Evolutionary conservation across 176 grass and related monocot species (phyloP).

Genomic region (Urochloa ruziziensis): DNA sequence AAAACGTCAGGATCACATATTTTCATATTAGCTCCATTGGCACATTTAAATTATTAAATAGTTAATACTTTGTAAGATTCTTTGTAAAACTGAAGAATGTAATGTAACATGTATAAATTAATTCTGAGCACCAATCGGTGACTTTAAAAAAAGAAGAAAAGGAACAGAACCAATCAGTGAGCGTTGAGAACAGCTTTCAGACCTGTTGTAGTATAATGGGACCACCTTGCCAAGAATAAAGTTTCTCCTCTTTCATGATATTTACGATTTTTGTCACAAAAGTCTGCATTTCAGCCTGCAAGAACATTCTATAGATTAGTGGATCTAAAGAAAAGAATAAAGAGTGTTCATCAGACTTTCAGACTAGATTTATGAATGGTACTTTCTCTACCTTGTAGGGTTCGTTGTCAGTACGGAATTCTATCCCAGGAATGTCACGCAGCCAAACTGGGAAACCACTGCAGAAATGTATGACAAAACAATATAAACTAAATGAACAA

Average conservation of each 20-base stretch:
- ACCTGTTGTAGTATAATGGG: conserved; percentile 95
- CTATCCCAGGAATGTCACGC: conserved; percentile 75
- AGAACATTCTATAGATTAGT: conserved; percentile 21
- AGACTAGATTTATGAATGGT: background rate
- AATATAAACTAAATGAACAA: conserved; percentile 30
- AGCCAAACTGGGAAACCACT: conserved; percentile 97
- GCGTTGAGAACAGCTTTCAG: conserved; percentile 14
- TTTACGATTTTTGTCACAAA: conserved; percentile 87
- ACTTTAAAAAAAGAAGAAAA: background rate
- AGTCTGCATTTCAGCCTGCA: conserved; percentile 82
- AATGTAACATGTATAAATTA: background rate
- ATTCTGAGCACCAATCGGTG: background rate
- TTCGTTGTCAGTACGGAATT: conserved; percentile 89
- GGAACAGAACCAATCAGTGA: background rate
- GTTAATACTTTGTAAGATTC: background rate
- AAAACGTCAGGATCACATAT: background rate
- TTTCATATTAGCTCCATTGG: background rate
- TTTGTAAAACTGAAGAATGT: background rate
- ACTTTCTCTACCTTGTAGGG: conserved; percentile 72
- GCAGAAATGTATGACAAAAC: conserved; percentile 33
- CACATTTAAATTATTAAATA: background rate
- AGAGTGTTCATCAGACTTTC: background rate
- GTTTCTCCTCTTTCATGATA: conserved; percentile 77
- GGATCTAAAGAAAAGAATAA: background rate
- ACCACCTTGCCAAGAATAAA: conserved; percentile 99